Conservation (phyloP, 805 yeast species). For the Ogataea trehaloabstinens region DNA sequence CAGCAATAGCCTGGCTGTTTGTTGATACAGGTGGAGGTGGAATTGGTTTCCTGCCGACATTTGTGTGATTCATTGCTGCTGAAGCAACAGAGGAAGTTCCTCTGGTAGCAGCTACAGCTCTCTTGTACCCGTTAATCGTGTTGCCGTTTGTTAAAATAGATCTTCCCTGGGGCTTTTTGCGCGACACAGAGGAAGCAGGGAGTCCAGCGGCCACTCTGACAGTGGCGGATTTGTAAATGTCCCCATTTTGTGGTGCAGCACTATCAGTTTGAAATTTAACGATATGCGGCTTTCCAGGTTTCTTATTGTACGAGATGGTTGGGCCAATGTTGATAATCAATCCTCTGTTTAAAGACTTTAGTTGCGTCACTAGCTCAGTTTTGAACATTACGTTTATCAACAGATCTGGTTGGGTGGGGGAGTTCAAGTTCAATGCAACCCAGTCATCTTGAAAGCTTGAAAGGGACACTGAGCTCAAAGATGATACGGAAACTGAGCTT, state of each 20-base stretch:
- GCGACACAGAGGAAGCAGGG: slow-evolving; percentile 69
- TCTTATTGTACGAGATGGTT: slow-evolving; percentile 80
- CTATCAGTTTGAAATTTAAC: slow-evolving; percentile 67
- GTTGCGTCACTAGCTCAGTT: slow-evolving; percentile 79
- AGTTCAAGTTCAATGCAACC: slow-evolving; percentile 67
- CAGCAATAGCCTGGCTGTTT: slow-evolving; percentile 29
- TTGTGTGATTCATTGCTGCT: slow-evolving; percentile 9
- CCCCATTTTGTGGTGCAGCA: slow-evolving; percentile 65
- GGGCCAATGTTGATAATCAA: slow-evolving; percentile 66
- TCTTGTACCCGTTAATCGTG: slow-evolving; percentile 27
- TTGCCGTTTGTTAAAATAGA: slow-evolving; percentile 25
- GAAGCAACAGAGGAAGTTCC: slow-evolving; percentile 17
- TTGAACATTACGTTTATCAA: slow-evolving; percentile 80
- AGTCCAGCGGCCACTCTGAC: slow-evolving; percentile 79
- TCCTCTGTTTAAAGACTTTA: slow-evolving; percentile 59
- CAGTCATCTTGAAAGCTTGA: slow-evolving; percentile 88
- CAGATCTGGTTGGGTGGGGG: slow-evolving; percentile 67
- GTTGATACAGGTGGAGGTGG: slow-evolving; percentile 37
- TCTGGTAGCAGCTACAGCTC: slow-evolving; percentile 14
- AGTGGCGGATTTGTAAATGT: slow-evolving; percentile 82
- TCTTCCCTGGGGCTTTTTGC: slow-evolving; percentile 69
- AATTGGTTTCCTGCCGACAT: slow-evolving; percentile 30
- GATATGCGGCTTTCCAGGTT: slow-evolving; percentile 74
- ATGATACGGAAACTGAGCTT: slow-evolving; percentile 54
- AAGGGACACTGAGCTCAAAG: slow-evolving; percentile 61